Base-by-base conservation (phyloP, 257 asterid species). In the Capsicum rhomboideum region DNA sequence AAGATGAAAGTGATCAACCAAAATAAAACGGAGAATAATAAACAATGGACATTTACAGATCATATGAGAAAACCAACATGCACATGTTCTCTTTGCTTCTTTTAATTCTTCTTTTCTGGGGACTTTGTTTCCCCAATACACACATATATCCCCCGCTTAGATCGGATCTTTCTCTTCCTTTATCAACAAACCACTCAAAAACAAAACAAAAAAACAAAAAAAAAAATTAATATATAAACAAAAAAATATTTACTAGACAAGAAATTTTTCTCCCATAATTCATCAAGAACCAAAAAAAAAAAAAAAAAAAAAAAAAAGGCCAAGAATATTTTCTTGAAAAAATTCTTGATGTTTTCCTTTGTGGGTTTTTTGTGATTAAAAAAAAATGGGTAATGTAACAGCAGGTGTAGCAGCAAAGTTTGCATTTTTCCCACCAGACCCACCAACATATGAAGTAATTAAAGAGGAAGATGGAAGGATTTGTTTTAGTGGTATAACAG, bases 361-460 rank as follows among this genome's bases (percentile, higher is more conserved):
- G 37, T 52, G 91, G 89, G 71, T 28, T 29, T 64, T 78, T 85
- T 16, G 82, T 53, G 40, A 34, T 34, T 2, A 34, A 34, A 87
- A 96, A 34, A 34, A 34, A 87, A 96, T 97, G 99, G 99, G 99
- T 82, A 97, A 95, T 89, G 98, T 95, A 88, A 97, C 99, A 81
- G 95, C 99, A 29, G 89, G 84, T 90, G 97, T 97, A 83, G 99
- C 99, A 46, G 93, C 99, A 80, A 97, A 94, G 86, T 97, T 97
- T 78, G 99, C 99, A 14, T 97, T 97, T 87, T 97, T 97, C 55
- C 99, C 98, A 37, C 99, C 99, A 59, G 94, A 95, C 89, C 99
- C 99, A 84, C 97, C 99, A 61, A 93, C 99, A 84, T 97, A 97
- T 85, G 99, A 95, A 23, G 97, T 97, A 85, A 91, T 81, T 88